Percentiles rank a stretch among this genome's conserved stretches.
These are phyloP conservation scores for Blastobotrys attinorum DNA, from an alignment of 805 yeast genomes.

Conservation along the genomic window DNA sequence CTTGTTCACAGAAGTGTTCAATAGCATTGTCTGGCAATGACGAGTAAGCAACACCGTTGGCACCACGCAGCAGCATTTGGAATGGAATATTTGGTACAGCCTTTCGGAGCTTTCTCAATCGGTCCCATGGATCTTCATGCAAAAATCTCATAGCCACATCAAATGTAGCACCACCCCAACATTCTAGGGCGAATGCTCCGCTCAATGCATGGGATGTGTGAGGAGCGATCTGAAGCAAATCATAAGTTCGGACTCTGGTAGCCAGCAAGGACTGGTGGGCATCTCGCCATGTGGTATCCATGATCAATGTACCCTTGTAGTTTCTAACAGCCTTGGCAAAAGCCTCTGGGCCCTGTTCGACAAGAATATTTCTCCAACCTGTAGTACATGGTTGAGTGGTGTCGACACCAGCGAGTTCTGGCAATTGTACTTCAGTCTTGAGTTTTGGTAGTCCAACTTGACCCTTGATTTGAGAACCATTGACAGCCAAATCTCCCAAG, in stretches of 20 bases:
- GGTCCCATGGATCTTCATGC: slow-evolving; percentile 98
- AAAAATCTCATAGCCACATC: slow-evolving; percentile 98
- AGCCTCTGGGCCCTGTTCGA: slow-evolving; percentile 78
- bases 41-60: slow-evolving; percentile 98
- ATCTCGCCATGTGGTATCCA: slow-evolving; percentile 99
- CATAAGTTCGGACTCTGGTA: slow-evolving; percentile 93
- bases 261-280: slow-evolving; percentile 98
- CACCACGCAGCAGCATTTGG: slow-evolving; percentile 99
- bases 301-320: slow-evolving; percentile 79
- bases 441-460: slow-evolving; percentile 90
- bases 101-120: slow-evolving; percentile 79
- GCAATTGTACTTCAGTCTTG: slow-evolving; percentile 64
- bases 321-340: slow-evolving; percentile 84
- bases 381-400: slow-evolving; percentile 54
- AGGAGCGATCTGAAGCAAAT: slow-evolving; percentile 84
- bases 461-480: slow-evolving; percentile 94
- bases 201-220: slow-evolving; percentile 84
- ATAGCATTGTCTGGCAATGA: slow-evolving; percentile 98
- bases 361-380: slow-evolving; percentile 89
- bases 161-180: slow-evolving; percentile 99
- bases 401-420: slow-evolving; percentile 54
- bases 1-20: slow-evolving; percentile 92
- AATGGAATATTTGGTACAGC: slow-evolving; percentile 97
- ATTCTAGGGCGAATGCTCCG: slow-evolving; percentile 92
- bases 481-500: slow-evolving; percentile 88